These are phyloP conservation scores for Pseudogymnoascus sp. DNA, from an alignment of 2,329 filamentous ascomycete genomes.

Conservation along the genomic window DNA sequence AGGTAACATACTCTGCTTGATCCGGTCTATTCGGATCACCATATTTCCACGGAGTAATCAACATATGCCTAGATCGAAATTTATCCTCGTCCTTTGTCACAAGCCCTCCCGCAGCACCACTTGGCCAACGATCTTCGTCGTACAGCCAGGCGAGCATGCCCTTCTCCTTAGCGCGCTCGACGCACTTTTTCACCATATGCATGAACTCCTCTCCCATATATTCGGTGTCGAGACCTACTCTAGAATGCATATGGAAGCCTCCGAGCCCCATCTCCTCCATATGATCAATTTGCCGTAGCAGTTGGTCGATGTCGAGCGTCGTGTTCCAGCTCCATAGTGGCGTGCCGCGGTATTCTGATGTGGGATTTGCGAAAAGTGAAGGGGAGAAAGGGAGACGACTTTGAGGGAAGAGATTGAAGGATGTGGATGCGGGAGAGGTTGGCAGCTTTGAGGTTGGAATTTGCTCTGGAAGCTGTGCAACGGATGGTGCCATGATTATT, in stretches of 20 bases:
- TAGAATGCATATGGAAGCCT: slow-evolving; percentile 30
- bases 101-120: slow-evolving; percentile 26
- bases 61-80: slow-evolving; percentile 25
- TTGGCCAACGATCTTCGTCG: slow-evolving; percentile 31
- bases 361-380: slow-evolving; percentile 27
- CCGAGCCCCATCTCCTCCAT: slow-evolving; percentile 30
- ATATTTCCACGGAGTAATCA: slow-evolving; percentile 23
- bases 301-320: slow-evolving; percentile 24
- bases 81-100: slow-evolving; percentile 25
- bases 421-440: not conserved
- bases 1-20: not conserved
- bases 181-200: slow-evolving; percentile 26
- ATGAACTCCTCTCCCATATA: slow-evolving; percentile 31
- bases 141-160: slow-evolving; percentile 30
- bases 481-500: not conserved
- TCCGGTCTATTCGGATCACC: not conserved
- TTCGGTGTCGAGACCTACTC: slow-evolving; percentile 29
- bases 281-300: slow-evolving; percentile 28
- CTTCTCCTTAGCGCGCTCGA: slow-evolving; percentile 29
- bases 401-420: not conserved
- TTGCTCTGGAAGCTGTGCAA: not conserved
- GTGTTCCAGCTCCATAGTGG: slow-evolving; percentile 30
- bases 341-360: slow-evolving; percentile 29
- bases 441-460: not conserved
- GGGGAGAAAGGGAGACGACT: slow-evolving; percentile 19